Percentiles rank a stretch among this genome's conserved stretches.
phyloP scores from a whole-genome alignment of 1,284 basidiomycete species.

The Trichosporon sp. region DNA sequence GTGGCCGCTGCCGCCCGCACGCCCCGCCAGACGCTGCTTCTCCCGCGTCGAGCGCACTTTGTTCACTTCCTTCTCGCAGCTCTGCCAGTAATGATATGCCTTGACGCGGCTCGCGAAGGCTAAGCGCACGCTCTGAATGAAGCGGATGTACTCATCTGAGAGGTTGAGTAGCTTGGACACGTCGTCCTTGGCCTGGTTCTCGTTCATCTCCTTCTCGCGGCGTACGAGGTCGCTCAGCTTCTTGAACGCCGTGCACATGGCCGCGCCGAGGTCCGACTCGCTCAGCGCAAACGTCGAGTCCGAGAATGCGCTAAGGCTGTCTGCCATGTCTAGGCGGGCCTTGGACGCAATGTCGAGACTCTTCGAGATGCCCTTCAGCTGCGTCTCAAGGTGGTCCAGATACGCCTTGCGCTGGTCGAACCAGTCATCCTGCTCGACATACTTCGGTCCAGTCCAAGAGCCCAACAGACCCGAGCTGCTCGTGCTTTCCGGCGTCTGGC shows the following conservation, averaged over 20 bases:
- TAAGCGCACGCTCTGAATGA: constrained; percentile 86
- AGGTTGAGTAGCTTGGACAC: constrained; percentile 70
- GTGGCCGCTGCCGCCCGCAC: constrained; percentile 57
- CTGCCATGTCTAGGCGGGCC: constrained; percentile 73
- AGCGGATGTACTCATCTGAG: constrained; percentile 88
- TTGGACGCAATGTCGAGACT: constrained; percentile 79
- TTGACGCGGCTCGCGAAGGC: constrained; percentile 73
- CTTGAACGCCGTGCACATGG: constrained; percentile 68
- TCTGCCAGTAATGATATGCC: constrained; percentile 77
- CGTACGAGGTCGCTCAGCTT: constrained; percentile 73
- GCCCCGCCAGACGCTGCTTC: constrained; percentile 71
- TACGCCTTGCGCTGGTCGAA: constrained; percentile 85
- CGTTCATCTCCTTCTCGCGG: constrained; percentile 70
- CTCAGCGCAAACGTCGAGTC: constrained; percentile 68
- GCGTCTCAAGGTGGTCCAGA: constrained; percentile 85
- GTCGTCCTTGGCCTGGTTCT: constrained; percentile 74
- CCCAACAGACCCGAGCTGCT: constrained; percentile 66
- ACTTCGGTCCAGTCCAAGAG: constrained; percentile 77
- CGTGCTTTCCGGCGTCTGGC: constrained; percentile 5
- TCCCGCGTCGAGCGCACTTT: constrained; percentile 76
- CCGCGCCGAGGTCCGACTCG: constrained; percentile 72
- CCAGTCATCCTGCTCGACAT: constrained; percentile 96
- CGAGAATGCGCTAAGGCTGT: constrained; percentile 71
- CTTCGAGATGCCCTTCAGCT: constrained; percentile 81
- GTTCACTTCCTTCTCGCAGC: constrained; percentile 71